These are phyloP conservation scores for Fomitopsis palustris DNA, from an alignment of 1,284 basidiomycete genomes.

Conservation along the genomic window DNA sequence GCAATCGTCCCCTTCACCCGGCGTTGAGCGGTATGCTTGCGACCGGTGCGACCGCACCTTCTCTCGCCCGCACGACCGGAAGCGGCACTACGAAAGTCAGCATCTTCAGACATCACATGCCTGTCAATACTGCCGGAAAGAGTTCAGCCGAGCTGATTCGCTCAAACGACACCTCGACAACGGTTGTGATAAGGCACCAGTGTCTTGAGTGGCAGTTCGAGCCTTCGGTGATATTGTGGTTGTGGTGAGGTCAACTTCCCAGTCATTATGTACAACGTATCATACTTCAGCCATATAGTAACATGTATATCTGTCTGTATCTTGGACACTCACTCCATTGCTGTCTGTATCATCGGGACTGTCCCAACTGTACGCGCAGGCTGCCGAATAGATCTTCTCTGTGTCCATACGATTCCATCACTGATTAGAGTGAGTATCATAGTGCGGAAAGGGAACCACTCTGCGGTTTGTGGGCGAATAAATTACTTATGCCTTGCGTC, in stretches of 20 bases:
- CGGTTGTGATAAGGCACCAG: conserved; percentile 40
- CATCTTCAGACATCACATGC: conserved; percentile 61
- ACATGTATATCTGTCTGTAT: neutral
- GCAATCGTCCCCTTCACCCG: conserved; percentile 20
- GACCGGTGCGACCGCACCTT: conserved; percentile 72
- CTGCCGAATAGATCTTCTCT: conserved; percentile 2
- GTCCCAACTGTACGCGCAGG: neutral
- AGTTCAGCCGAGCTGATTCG: conserved; percentile 65
- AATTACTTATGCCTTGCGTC: neutral
- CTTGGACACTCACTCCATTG: neutral
- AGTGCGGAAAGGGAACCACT: neutral
- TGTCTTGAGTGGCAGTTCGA: conserved; percentile 4
- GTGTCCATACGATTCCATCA: neutral
- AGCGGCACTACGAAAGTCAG: conserved; percentile 75
- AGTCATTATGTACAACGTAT: neutral
- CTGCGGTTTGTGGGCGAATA: neutral
- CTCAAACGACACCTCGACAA: conserved; percentile 63
- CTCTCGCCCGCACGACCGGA: conserved; percentile 72
- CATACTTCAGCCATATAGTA: neutral
- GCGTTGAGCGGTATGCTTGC: conserved; percentile 55
- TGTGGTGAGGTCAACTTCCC: neutral
- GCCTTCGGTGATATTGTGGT: neutral
- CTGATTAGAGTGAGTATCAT: neutral
- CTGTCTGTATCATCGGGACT: neutral
- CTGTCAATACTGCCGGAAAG: conserved; percentile 67